Evolutionary conservation across 495 filamentous ascomycete species (phyloP), one percentile per base, ranked within the genome.

Genomic region (Clohesyomyces aquaticus): DNA sequence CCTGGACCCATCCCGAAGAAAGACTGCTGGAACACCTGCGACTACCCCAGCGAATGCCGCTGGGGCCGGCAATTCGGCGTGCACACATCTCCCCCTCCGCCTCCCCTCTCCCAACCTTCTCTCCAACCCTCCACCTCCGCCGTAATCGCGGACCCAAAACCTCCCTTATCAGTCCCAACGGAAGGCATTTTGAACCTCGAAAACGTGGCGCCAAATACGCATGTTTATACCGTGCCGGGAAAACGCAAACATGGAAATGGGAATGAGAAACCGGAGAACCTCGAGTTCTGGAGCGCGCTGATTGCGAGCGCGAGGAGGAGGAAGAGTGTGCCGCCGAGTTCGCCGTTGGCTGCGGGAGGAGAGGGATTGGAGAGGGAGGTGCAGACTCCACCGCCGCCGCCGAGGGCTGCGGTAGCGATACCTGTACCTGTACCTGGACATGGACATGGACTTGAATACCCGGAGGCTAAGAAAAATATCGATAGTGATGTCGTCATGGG

Each of bases 1-100:
- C 8, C 8, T 4, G 12, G 16, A 11, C 4, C 6, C 8, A 42
- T 23, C 61, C 8, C 53, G 28, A 28, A 22, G 56, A 77, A 76
- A 48, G 60, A 74, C 51, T 77, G 75, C 64, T 75, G 70, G 67
- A 50, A 63, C 49, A 38, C 3, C 14, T 76, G 75, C 57, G 74
- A 76, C 48, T 77, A 75, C 43, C 75, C 74, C 1, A 69, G 62
- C 47, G 75, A 77, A 58, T 76, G 74, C 48, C 69, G 74, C 25
- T 76, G 74, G 74, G 75, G 73, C 10, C 68, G 49, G 8, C 65
- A 67, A 32, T 71, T 57, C 35, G 66, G 63, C 21, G 51, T 67
- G 0, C 66, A 71, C 29, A 69, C 70, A 14, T 59, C 70, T 10
- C 23, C 61, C 4, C 42, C 28, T n/a, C n/a, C n/a, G n/a, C 3